These are phyloP conservation scores for Fraxinus nigra DNA, from an alignment of 305 asterid genomes.

Conservation along the genomic window DNA sequence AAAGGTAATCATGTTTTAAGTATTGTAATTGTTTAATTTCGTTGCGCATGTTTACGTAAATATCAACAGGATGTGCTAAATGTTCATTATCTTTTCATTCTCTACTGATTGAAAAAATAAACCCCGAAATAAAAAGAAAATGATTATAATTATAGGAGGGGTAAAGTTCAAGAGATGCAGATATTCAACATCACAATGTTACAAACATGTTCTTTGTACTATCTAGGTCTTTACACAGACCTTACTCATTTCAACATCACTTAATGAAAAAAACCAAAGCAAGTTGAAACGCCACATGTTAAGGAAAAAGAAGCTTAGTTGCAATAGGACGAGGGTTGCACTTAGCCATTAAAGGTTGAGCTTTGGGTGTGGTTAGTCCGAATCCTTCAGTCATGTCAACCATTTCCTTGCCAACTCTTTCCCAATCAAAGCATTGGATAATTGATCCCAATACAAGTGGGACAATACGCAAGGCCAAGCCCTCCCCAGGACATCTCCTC, in stretches of 20 bases:
- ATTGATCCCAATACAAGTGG: slow-evolving; percentile 21
- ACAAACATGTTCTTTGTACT: neutral
- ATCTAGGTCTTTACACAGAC: neutral
- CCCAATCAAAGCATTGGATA: slow-evolving; percentile 40
- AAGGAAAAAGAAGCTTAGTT: slow-evolving; percentile 18
- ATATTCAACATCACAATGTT: neutral
- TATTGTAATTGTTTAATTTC: neutral
- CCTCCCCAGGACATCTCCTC: slow-evolving; percentile 33
- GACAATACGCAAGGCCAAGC: slow-evolving; percentile 28
- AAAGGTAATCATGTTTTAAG: neutral
- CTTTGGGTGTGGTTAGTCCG: slow-evolving; percentile 19
- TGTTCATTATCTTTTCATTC: neutral
- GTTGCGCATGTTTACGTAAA: neutral
- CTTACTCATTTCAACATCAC: too few species aligned
- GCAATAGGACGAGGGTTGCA: slow-evolving; percentile 22
- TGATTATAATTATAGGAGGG: neutral
- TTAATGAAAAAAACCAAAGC: too few species aligned
- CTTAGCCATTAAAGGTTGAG: slow-evolving; percentile 24
- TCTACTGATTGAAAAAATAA: neutral
- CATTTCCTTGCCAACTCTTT: slow-evolving; percentile 16
- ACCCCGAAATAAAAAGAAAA: neutral
- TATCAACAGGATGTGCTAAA: neutral
- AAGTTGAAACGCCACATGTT: neutral
- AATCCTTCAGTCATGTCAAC: slow-evolving; percentile 14
- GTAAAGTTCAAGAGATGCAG: neutral